A percentile compares a stretch with the other conserved stretches of the same genome.
Conservation (phyloP, 2,329 filamentous ascomycete species). For the Magnaporthiopsis incrustans region DNA sequence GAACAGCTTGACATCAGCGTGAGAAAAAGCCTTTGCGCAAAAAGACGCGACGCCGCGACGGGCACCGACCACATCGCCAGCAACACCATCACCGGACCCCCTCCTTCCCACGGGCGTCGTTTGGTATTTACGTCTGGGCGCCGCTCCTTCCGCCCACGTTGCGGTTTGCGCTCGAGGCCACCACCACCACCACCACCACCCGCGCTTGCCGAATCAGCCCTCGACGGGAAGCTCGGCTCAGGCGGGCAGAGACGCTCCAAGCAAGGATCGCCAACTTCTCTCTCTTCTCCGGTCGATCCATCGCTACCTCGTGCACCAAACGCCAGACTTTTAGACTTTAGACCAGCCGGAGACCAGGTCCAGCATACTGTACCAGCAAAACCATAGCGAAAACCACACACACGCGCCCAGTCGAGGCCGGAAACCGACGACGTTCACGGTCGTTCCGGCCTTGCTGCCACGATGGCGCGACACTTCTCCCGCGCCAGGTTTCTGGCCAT, state of each 20-base stretch:
- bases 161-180: background rate
- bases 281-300: background rate
- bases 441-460: background rate
- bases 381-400: background rate
- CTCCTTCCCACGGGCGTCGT: no score
- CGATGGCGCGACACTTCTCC: background rate
- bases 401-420: background rate
- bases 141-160: background rate
- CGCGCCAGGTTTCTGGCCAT: constrained; percentile 81
- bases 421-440: background rate
- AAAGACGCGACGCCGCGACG: background rate
- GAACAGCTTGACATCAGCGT: background rate
- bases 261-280: background rate
- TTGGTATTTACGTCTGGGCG: background rate
- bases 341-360: background rate
- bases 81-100: no score
- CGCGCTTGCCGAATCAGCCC: background rate
- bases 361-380: background rate
- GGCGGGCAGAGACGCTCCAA: background rate
- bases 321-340: background rate
- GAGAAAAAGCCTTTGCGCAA: background rate
- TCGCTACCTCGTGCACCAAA: background rate
- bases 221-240: background rate
- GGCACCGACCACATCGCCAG: background rate
- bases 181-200: background rate